Conservation (phyloP, 2,329 filamentous ascomycete genomes). For the Coniochaeta prunicola region DNA sequence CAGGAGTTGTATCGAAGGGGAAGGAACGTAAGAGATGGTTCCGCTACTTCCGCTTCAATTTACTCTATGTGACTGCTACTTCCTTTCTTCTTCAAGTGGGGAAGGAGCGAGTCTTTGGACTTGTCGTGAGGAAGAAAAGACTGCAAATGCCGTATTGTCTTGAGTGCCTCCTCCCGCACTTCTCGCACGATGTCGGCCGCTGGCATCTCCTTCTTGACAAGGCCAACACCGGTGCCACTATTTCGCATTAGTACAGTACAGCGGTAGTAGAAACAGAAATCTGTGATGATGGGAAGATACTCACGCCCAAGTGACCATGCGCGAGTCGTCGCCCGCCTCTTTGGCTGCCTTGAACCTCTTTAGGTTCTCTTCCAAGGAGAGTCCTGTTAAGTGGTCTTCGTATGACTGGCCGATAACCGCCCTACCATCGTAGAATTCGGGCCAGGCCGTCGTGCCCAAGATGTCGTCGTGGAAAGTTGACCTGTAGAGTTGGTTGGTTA, state of each 20-base stretch:
- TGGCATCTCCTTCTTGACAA: conserved; percentile 32
- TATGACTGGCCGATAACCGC: conserved; percentile 32
- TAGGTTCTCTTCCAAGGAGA: conserved; percentile 34
- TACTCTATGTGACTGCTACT: background rate
- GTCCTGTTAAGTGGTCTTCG: conserved; percentile 28
- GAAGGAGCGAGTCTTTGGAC: background rate
- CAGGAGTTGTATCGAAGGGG: too few species aligned
- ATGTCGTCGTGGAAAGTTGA: conserved; percentile 35
- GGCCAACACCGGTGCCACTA: conserved; percentile 35
- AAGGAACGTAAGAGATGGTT: too few species aligned
- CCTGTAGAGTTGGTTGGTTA: conserved; percentile 5
- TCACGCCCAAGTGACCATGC: conserved; percentile 28
- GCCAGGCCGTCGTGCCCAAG: conserved; percentile 29
- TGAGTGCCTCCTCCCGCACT: conserved; percentile 27
- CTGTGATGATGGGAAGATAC: conserved; percentile 6
- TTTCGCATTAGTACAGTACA: background rate
- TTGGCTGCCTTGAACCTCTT: conserved; percentile 29
- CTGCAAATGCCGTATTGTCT: conserved; percentile 22
- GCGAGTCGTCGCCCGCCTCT: conserved; percentile 20
- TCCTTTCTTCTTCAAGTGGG: background rate
- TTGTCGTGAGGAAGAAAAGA: conserved; percentile 8
- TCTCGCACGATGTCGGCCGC: conserved; percentile 36
- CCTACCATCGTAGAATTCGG: conserved; percentile 35
- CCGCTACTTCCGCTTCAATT: too few species aligned
- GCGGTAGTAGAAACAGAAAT: background rate